A percentile compares a stretch with the other conserved stretches of the same genome.
Conservation (phyloP, 2,329 filamentous ascomycete genomes). For the Ambrosiella beaveri region DNA sequence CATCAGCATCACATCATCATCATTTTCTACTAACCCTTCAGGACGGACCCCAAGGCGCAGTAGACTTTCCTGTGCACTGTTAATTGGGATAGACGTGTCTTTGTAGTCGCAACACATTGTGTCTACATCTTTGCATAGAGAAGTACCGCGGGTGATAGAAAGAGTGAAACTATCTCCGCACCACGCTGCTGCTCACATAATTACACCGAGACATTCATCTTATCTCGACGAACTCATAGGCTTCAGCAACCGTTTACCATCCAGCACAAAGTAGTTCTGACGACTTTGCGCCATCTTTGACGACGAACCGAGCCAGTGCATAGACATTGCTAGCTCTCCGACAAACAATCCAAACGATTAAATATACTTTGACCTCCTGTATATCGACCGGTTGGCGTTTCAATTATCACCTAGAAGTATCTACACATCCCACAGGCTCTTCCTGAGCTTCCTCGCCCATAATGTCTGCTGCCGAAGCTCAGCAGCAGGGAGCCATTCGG, state of each 20-base stretch:
- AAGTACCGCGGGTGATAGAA: no score
- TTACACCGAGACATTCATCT: no score
- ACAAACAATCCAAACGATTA: neutral
- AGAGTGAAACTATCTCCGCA: no score
- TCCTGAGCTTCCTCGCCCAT: constrained; percentile 15
- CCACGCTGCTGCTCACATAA: no score
- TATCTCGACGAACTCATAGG: neutral
- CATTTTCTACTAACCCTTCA: neutral
- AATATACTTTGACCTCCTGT: neutral
- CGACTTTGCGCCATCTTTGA: neutral
- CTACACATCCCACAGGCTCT: neutral
- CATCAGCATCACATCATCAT: neutral
- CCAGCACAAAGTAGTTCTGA: neutral
- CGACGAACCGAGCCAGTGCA: neutral
- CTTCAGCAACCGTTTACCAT: neutral
- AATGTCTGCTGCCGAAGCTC: constrained; percentile 42
- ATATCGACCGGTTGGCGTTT: neutral
- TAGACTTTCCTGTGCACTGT: no score
- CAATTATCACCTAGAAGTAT: neutral
- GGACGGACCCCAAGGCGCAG: no score
- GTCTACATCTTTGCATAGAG: no score
- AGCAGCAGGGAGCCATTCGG: constrained; percentile 64
- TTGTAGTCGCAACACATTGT: no score
- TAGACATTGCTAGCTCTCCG: neutral
- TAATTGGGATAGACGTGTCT: no score